Conservation (phyloP, 148 eudicot genomes). For the Chenopodium berlandieri region DNA sequence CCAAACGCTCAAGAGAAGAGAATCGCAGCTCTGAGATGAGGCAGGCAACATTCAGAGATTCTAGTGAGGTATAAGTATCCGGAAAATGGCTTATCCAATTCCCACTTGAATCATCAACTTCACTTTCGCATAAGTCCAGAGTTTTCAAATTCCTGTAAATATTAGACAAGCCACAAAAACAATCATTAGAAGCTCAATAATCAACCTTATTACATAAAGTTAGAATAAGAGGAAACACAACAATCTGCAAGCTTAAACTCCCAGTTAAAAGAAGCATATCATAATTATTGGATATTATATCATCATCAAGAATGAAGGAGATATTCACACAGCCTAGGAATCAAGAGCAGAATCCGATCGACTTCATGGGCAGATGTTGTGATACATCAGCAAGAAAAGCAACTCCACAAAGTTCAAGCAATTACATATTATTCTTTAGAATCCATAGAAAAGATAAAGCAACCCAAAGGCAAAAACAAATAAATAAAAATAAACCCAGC, state of each 20-base stretch:
- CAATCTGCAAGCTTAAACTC: not conserved
- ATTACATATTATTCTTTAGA: slow-evolving; percentile 23
- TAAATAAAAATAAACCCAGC: slow-evolving; percentile 16
- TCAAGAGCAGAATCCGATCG: slow-evolving; percentile 18
- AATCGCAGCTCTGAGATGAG: slow-evolving; percentile 70
- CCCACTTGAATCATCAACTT: slow-evolving; percentile 87
- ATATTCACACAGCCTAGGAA: slow-evolving; percentile 23
- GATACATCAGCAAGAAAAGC: slow-evolving; percentile 12
- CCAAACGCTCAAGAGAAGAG: slow-evolving; percentile 73
- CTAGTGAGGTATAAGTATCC: slow-evolving; percentile 64
- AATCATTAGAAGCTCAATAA: not conserved
- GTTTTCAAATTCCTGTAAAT: slow-evolving; percentile 64
- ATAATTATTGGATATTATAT: not conserved
- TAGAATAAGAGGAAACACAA: not conserved
- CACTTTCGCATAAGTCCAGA: slow-evolving; percentile 85
- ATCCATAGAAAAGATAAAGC: slow-evolving; percentile 11
- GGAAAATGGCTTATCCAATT: slow-evolving; percentile 94
- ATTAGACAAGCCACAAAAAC: not conserved
- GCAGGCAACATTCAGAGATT: slow-evolving; percentile 83
- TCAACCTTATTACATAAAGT: not conserved
- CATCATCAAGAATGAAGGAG: not conserved
- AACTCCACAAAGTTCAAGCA: slow-evolving; percentile 15
- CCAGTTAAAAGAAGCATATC: not conserved
- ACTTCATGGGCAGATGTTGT: slow-evolving; percentile 1
- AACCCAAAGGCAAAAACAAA: slow-evolving; percentile 6